Evolutionary conservation across 257 asterid species (phyloP).

Genomic region (Solanum gandarillasii): DNA sequence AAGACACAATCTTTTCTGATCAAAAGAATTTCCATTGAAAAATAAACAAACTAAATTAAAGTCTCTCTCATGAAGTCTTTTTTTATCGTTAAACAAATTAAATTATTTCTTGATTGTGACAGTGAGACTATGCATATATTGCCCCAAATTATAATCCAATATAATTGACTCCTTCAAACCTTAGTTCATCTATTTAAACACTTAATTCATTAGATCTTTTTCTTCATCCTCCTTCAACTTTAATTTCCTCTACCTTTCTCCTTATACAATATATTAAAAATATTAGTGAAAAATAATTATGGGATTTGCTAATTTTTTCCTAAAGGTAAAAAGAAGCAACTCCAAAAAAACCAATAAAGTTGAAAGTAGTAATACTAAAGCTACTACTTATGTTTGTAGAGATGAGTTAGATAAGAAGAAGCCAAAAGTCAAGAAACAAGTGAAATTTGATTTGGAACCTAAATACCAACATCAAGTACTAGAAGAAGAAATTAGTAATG

Average conservation of each 20-base stretch:
- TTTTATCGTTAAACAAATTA: not conserved
- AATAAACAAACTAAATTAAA: not conserved
- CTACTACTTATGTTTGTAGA: not conserved
- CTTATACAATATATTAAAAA: not conserved
- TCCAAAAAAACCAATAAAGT: not conserved
- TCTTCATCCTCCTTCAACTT: not conserved
- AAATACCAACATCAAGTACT: not conserved
- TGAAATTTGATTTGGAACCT: not conserved
- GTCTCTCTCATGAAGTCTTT: not conserved
- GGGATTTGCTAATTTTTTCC: not conserved
- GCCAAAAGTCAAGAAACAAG: conserved; percentile 2
- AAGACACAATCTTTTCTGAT: not conserved
- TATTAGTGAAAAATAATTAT: not conserved
- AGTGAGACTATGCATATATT: not conserved
- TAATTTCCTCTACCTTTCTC: not conserved
- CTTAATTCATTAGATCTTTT: not conserved
- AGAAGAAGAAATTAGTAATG: not conserved
- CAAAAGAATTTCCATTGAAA: not conserved
- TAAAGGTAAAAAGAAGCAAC: not conserved
- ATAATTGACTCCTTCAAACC: not conserved
- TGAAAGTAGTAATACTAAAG: not conserved
- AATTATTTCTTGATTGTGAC: not conserved
- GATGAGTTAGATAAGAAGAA: not conserved
- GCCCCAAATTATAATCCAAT: not conserved
- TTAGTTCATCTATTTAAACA: not conserved